These are phyloP conservation scores for Xylariaceae sp. DNA, from an alignment of 2,329 filamentous ascomycete genomes.

Conservation along the genomic window DNA sequence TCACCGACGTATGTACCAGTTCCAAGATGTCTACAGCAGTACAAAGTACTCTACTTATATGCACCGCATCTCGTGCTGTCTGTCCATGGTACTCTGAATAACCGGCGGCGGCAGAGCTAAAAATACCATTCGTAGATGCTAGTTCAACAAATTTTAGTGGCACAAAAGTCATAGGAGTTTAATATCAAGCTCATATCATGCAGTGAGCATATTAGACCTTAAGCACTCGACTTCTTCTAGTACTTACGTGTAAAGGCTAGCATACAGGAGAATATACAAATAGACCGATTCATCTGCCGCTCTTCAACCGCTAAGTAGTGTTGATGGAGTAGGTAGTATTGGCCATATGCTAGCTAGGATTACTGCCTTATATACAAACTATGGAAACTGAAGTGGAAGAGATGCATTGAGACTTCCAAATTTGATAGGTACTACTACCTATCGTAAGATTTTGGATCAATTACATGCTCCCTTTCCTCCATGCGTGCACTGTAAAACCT, in stretches of 20 bases:
- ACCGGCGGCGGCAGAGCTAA: not conserved
- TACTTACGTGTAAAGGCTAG: not conserved
- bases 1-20: conserved; percentile 19
- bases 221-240: too few species aligned
- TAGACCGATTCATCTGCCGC: too few species aligned
- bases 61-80: not conserved
- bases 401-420: not conserved
- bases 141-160: not conserved
- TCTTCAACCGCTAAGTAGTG: too few species aligned
- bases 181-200: not conserved
- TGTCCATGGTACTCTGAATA: not conserved
- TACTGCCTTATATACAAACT: too few species aligned
- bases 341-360: too few species aligned
- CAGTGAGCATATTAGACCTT: too few species aligned
- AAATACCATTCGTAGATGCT: not conserved
- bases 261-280: not conserved
- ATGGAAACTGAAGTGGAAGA: too few species aligned
- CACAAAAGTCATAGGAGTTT: not conserved
- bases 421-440: not conserved
- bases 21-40: conserved; percentile 8
- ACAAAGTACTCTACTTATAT: not conserved
- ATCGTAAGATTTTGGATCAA: not conserved
- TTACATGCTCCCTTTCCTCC: conserved; percentile 4
- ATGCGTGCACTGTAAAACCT: too few species aligned
- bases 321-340: too few species aligned